Conservation (phyloP, 2,329 filamentous ascomycete species). For the Penicillium occitanis region DNA sequence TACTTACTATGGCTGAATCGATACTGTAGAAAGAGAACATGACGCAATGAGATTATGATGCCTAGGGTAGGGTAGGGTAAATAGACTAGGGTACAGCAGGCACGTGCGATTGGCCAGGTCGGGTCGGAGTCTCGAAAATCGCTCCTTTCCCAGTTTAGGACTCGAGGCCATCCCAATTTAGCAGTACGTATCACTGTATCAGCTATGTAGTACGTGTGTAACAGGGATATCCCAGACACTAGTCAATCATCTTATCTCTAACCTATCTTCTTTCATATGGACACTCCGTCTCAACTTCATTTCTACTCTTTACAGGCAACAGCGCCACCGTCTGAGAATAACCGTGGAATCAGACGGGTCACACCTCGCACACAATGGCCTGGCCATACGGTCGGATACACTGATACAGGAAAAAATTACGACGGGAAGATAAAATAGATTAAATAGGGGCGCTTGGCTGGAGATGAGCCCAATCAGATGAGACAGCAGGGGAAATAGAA, state of each 20-base stretch:
- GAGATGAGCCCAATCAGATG: background rate
- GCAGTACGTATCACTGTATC: background rate
- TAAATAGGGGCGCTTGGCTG: background rate
- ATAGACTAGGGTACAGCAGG: background rate
- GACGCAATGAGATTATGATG: background rate
- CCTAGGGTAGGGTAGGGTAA: background rate
- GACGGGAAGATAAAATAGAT: background rate
- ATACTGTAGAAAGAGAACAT: background rate
- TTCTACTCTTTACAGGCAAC: background rate
- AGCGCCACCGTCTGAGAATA: conserved; percentile 5
- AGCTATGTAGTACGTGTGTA: background rate
- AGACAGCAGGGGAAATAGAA: background rate
- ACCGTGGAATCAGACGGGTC: background rate
- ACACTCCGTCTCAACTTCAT: background rate
- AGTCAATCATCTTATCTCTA: background rate
- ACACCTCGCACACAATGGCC: background rate
- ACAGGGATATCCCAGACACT: background rate
- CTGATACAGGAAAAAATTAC: background rate
- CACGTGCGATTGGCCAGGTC: background rate
- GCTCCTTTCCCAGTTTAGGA: background rate
- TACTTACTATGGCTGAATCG: background rate
- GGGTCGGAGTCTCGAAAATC: background rate
- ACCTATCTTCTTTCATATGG: background rate
- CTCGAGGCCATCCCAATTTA: background rate
- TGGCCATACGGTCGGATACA: background rate